A percentile compares a stretch with the other conserved stretches of the same genome.
phyloP scores from a whole-genome alignment of 1,139 yeast species.

The Taphrina deformans region DNA sequence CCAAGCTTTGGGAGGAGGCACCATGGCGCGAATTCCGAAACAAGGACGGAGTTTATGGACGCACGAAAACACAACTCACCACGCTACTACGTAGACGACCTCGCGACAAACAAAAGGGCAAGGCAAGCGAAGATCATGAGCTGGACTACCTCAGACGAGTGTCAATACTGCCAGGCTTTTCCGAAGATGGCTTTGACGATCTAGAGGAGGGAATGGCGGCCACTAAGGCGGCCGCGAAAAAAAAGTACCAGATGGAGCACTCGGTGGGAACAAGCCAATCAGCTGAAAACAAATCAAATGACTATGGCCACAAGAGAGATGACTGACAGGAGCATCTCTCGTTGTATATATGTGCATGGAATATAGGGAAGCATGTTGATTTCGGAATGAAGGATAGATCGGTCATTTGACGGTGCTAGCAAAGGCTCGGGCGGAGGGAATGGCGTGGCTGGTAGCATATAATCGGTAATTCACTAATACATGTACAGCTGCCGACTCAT shows the following conservation, averaged over 20 bases:
- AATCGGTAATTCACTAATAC: too few species aligned
- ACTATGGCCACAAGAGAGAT: too few species aligned
- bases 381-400: neutral
- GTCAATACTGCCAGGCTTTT: neutral
- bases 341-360: too few species aligned
- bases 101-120: neutral
- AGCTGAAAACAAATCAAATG: neutral
- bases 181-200: slow-evolving; percentile 6
- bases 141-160: neutral
- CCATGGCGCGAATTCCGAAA: slow-evolving; percentile 7
- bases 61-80: neutral
- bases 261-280: neutral
- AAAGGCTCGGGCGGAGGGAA: too few species aligned
- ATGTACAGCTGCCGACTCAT: too few species aligned
- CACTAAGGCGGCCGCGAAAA: neutral
- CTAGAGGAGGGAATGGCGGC: neutral
- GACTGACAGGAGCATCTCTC: too few species aligned
- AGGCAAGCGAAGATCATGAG: neutral
- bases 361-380: neutral
- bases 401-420: neutral
- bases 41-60: neutral
- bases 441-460: too few species aligned
- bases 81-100: neutral
- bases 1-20: slow-evolving; percentile 19
- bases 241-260: neutral